Base-by-base conservation (phyloP, 345 rosid genomes). In the Viola odorata region DNA sequence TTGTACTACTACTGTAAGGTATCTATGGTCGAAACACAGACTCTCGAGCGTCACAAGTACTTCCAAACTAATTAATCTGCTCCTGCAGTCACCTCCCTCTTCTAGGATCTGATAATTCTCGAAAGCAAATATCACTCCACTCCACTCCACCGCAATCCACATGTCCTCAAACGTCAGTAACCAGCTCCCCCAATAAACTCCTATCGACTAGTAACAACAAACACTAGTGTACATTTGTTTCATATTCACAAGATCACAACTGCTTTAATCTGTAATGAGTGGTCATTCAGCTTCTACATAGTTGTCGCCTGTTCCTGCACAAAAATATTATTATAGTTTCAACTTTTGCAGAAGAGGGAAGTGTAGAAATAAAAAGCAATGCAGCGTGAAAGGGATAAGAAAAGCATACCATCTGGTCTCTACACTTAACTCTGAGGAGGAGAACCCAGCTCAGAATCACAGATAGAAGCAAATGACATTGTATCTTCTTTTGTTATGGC, bases 401-500 rank as follows among this genome's bases (percentile, higher is more conserved):
- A 63, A 50, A 45, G 57, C 66, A 13, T 73, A 79, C 82, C 80
- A 55, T 63, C 55, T 53, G 56, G 44, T 53, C 56, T 38, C 47
- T 63, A 59, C 23, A 51, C 53, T 78, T 68, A 88, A 62, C 80
- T 68, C 50, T 79, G 99, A 4, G 79, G 86, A 61, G 96, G 99
- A 53, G 97, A 94, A 59, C 78, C 95, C 5, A 80, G 85, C 69
- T 94, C 97, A 49, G 95, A 94, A 67, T 82, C 95, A 52, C 84
- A 85, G 1, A 86, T 55, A 10, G 97, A 94, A 39, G 99, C 88
- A 78, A 86, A 90, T 2, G 94, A 94, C 70, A 83, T 79, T 12
- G 95, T 75, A 69, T 94, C 97, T 64, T 89, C 99, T 76, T 94
- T 94, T 44, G 84, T 77, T n/a, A 94, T 77, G 45, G 90, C 87